Percentiles rank a stretch among this genome's conserved stretches.
These are phyloP conservation scores for Thraustochytrium striatum DNA, from an alignment of 352 stramenopile genomes.

Conservation along the genomic window DNA sequence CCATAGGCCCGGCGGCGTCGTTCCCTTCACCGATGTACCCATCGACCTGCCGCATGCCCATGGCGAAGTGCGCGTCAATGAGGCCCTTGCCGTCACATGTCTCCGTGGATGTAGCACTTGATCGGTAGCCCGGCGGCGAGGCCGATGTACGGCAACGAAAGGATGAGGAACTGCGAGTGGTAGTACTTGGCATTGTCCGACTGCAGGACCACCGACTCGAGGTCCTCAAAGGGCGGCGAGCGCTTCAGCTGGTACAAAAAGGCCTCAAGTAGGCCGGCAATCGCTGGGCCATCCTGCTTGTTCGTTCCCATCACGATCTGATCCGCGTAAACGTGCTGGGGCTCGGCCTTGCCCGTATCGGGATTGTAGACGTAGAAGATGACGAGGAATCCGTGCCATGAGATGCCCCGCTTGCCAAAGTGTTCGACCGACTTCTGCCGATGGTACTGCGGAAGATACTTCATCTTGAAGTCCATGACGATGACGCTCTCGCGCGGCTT, in stretches of 20 bases:
- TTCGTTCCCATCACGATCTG: not conserved
- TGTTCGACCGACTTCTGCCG: not conserved
- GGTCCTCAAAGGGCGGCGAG: not conserved
- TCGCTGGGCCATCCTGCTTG: not conserved
- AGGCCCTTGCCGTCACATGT: not conserved
- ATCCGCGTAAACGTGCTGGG: not conserved
- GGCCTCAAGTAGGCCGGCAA: not conserved
- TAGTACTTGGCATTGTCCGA: too few relatives aligned
- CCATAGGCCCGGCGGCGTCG: not conserved
- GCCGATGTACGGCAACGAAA: not conserved
- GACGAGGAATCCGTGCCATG: not conserved
- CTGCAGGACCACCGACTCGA: not conserved
- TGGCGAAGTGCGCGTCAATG: not conserved
- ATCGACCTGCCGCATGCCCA: not conserved
- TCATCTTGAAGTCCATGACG: slow-evolving; percentile 11
- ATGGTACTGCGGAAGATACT: not conserved
- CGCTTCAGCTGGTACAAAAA: not conserved
- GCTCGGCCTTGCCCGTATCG: not conserved
- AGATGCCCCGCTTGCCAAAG: not conserved
- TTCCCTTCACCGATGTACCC: not conserved
- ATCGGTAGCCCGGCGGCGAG: not conserved
- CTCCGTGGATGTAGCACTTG: not conserved
- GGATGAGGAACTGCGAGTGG: not conserved
- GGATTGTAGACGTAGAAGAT: not conserved
- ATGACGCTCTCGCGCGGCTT: not conserved